Evolutionary conservation across 257 asterid species (phyloP), one percentile per base, ranked within the genome.

Genomic region (Mentha longifolia): DNA sequence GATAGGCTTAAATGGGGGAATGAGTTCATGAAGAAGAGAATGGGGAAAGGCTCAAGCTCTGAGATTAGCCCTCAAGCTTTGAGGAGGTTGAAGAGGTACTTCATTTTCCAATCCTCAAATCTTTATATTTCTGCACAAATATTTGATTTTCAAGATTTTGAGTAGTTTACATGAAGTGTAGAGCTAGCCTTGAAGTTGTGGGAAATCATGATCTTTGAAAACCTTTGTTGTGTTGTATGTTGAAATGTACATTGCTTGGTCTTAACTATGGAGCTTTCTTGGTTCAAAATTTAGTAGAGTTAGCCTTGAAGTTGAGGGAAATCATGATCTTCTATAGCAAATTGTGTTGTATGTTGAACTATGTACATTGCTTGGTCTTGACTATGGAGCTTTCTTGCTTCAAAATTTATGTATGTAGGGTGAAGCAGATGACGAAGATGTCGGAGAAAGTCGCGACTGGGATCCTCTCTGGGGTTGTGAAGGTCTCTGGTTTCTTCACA

Each of bases 1-100:
- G 96, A 89, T 61, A 83, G 96, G 81, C 77, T 94, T 22, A 89
- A 81, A 50, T 91, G 98, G 97, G 96, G 96, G 43, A 73, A 94
- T 62, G 89, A 80, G 11, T 87, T 86, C 70, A 73, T 94, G 88
- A 83, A 65, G 79, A 89, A 75, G 78, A 87, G 88, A 60, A 41
- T 85, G 81, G 88, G 80, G 19, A 81, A 76, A 55, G 74, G 78
- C 0, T 55, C 81, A 5, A 80, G 17, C 39, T 78, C 96, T 1
- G 87, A 87, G 14, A 60, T 89, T 9, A 89, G 96, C 50, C 97
- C 98, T 1, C 67, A 82, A 74, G 78, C 92, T 0, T 49, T 89
- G 73, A 78, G 60, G 61, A 89, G 97, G 83, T 62, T 94, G 86
- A 84, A 85, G 80, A 89, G 97, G 97, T 89, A 82, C n/a, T 49